Base-by-base conservation (phyloP, 108 stramenopile species). In the Pseudonitzschia multiseries region DNA sequence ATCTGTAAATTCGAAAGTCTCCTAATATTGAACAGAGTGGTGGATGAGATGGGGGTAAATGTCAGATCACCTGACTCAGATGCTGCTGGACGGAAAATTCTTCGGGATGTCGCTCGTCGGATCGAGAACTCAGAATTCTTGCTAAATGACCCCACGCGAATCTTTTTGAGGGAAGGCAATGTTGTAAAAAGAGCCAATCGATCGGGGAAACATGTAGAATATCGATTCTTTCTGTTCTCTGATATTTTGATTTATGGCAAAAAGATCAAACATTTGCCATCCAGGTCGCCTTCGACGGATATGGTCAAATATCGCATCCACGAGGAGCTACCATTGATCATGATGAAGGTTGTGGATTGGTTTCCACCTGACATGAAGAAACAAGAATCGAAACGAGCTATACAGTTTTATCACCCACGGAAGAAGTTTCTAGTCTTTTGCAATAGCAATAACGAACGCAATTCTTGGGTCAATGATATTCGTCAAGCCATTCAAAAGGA, bases 181-280 rank as follows among this genome's bases (percentile, higher is more conserved):
- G 70, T 98, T 50, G 67, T 86, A n/a, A 97, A 98, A 79, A 75
- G 79, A 42, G 84, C 86, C 57, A 84, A 84, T 66, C 85, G 95
- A 22, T 86, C 78, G 31, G 96, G 95, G 27, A 79, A 91, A 40
- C 79, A 71, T 50, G 80, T 85, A 26, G 74, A 82, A 12, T 97
- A 97, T 76, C 75, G 83, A 9, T 97, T 98, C 78, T 98, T 97
- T 72, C 75, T 98, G 60, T 98, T 98, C 78, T 90, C 87, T 56
- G 98, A 98, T 75, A 71, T 86, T 24, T 73, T 94, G 31, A 73
- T 96, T 13, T 96, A 96, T 64, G 70, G 81, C 29, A 82, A 80
- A 59, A 75, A 63, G 28, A 54, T 79, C n/a, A 31, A 69, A 22
- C 14, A 22, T 2, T 29, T 54, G 1, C 3, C 24, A 9, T 33